These are phyloP conservation scores for Aureobasidium sp. DNA, from an alignment of 2,329 filamentous ascomycete genomes.

Conservation along the genomic window DNA sequence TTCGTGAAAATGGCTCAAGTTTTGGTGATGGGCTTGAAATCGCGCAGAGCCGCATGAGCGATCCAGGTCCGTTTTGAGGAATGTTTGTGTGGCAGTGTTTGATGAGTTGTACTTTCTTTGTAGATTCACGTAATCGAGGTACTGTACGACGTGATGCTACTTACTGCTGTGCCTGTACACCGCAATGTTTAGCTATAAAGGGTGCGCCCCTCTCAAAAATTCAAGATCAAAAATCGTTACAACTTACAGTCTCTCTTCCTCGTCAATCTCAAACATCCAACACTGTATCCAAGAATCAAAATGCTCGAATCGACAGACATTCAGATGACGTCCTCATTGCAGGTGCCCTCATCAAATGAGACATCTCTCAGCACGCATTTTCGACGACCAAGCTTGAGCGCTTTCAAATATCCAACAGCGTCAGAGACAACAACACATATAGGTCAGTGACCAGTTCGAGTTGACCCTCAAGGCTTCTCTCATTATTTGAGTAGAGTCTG, in stretches of 20 bases:
- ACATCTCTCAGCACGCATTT: neutral
- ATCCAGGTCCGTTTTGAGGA: slow-evolving; percentile 8
- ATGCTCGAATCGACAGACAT: slow-evolving; percentile 1
- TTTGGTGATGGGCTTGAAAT: slow-evolving; percentile 7
- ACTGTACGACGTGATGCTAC: slow-evolving; percentile 8
- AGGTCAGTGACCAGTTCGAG: neutral
- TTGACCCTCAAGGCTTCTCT: neutral
- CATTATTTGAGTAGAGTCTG: neutral
- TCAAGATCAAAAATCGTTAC: neutral
- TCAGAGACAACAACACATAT: neutral
- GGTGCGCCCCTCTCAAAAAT: neutral
- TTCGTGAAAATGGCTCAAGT: slow-evolving; percentile 14
- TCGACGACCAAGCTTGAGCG: slow-evolving; percentile 5
- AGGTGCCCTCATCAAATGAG: neutral
- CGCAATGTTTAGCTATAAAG: neutral
- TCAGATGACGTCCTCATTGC: neutral
- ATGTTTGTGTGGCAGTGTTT: slow-evolving; percentile 4
- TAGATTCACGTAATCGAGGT: slow-evolving; percentile 8
- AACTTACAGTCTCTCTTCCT: neutral
- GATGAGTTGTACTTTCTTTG: neutral
- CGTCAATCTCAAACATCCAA: neutral
- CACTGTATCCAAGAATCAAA: neutral
- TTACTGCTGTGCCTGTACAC: slow-evolving; percentile 4
- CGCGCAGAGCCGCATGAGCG: slow-evolving; percentile 9
- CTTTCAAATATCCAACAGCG: neutral